Evolutionary conservation across 1,284 basidiomycete species (phyloP).

Genomic region (Farysia itapuensis): DNA sequence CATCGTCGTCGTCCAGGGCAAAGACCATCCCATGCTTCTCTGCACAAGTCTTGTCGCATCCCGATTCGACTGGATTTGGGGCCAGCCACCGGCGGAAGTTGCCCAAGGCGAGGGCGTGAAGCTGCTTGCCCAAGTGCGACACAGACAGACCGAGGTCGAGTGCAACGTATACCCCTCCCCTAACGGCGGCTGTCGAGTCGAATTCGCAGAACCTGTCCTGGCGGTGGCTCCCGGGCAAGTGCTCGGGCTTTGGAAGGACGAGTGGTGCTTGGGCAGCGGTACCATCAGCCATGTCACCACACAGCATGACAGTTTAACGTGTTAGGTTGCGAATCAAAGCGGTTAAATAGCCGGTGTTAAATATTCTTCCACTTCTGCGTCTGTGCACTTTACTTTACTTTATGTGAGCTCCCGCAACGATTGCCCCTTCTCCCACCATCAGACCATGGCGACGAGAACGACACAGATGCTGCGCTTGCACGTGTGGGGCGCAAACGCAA

Average conservation of each 20-base stretch:
- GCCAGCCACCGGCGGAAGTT: slow-evolving; percentile 28
- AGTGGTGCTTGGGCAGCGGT: slow-evolving; percentile 83
- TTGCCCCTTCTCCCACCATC: too few species aligned
- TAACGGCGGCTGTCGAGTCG: slow-evolving; percentile 33
- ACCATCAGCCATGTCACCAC: slow-evolving; percentile 63
- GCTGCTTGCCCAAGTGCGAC: slow-evolving; percentile 74
- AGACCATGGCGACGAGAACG: too few species aligned
- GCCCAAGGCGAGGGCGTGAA: slow-evolving; percentile 66
- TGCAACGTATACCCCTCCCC: slow-evolving; percentile 61
- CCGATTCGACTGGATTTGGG: slow-evolving; percentile 30
- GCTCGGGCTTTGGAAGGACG: slow-evolving; percentile 71
- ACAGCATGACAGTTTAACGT: slow-evolving; percentile 14
- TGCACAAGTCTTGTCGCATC: slow-evolving; percentile 45
- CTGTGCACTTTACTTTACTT: too few species aligned
- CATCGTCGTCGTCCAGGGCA: slow-evolving; percentile 75
- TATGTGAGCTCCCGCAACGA: too few species aligned
- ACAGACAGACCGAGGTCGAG: slow-evolving; percentile 68
- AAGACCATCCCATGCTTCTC: slow-evolving; percentile 71
- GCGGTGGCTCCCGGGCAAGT: slow-evolving; percentile 81
- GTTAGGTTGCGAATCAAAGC: too few species aligned
- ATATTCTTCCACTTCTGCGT: too few species aligned
- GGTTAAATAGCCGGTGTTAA: too few species aligned
- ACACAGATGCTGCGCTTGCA: slow-evolving; percentile 18
- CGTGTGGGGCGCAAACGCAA: slow-evolving; percentile 20
- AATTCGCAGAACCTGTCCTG: slow-evolving; percentile 68